Evolutionary conservation across 1,284 basidiomycete species (phyloP), one percentile per base, ranked within the genome.

Genomic region (Trichosporon coremiiforme): DNA sequence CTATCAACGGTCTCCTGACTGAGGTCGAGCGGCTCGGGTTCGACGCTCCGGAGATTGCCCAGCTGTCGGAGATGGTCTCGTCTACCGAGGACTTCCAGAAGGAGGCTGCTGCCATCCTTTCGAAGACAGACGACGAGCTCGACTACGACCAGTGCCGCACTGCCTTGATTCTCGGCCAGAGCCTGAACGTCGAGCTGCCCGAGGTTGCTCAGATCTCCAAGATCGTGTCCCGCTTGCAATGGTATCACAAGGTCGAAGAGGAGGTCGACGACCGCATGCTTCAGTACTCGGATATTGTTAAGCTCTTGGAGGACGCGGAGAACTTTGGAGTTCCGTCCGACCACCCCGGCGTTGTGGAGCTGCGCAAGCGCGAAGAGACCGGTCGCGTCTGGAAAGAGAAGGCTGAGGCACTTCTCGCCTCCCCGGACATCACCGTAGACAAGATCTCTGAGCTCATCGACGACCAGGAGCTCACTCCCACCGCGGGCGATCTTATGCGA

Each of bases 231-330:
- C 78, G 82, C 2, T 67, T 82, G 17, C 67, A 71, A 12, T 84
- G 83, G 83, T 77, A 77, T 71, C 73, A 71, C 41, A 78, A 79
- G 65, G 72, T 82, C 38, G 76, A 76, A 38, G 78, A 80, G 36
- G 79, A 82, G 65, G 76, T 83, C 25, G 82, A 83, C 63, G 82
- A 84, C 70, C 72, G 76, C 4, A 76, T 74, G 1, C 72, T 83
- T 12, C 74, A 81, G 69, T 78, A 79, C 64, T 69, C 71, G 12
- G 80, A 83, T 36, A 77, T 82, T 9, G 70, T 79, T 22, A 65
- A 72, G 9, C 70, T 80, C 9, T 64, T 83, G 17, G 75, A 78
- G 2, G 75, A 81, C 63, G 80, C 80, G 6, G 71, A 74, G 33
- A 71, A 75, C 29, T 77, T 64, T 45, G 77, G 70, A 3, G 76